Evolutionary conservation across 805 yeast species (phyloP), one percentile per base, ranked within the genome.

Genomic region (Pichia heedii): DNA sequence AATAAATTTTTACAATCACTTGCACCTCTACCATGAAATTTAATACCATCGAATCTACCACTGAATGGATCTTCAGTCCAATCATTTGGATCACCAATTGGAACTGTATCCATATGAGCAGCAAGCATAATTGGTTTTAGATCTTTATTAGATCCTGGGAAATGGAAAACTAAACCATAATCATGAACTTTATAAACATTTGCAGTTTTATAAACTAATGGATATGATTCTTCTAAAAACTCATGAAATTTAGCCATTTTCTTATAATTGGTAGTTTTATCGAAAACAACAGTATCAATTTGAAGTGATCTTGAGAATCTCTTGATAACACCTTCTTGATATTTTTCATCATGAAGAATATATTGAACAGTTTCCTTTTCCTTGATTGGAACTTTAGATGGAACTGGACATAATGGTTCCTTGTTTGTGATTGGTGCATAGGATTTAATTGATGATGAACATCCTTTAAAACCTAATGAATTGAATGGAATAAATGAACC

Each of bases 91-190:
- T 62, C 61, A 50, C 78, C 83, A 10, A 83, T 81, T 1, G 95
- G 94, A 21, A 85, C 95, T 5, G 81, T 85, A 54, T 84, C 94
- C 58, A 76, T 82, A 57, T 85, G 95, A 1, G 90, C 89, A 54
- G 82, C 75, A 40, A 84, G 65, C 61, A 85, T 55, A 22, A 79
- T 51, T 13, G 95, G 94, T 57, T 81, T 79, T 49, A 79, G 63
- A 4, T 57, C 45, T 11, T 52, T 33, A 39, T 73, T 54, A 6
- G 73, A 58, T 7, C 94, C 94, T 46, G 69, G 56, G 74, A 85
- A 76, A n/a, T 84, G 76, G 56, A 68, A 71, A 2, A 85, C 68
- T 41, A 85, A 63, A 2, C 84, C 87, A 49, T 76, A 75, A 4
- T 76, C 68, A 57, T 84, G 81, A 43, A 82, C 75, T 18, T 64